A percentile compares a stretch with the other conserved stretches of the same genome.
phyloP scores from a whole-genome alignment of 768 basidiomycete species.

The Lactifluus subvellereus region DNA sequence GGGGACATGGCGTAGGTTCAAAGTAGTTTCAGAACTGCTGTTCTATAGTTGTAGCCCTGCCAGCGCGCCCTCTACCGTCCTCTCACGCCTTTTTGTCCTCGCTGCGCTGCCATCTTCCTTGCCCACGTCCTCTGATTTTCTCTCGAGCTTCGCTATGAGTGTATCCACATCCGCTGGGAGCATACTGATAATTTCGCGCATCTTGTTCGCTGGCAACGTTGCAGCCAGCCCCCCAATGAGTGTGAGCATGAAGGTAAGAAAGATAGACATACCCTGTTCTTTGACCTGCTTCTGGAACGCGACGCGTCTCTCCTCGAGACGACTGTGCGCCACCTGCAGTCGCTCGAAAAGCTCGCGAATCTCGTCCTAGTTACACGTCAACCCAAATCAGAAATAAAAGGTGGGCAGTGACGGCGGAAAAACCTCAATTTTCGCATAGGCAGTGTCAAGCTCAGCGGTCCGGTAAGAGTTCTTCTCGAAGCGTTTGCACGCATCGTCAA shows the following conservation, averaged over 20 bases:
- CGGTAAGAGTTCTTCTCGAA: conserved; percentile 6
- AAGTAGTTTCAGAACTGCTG: neutral
- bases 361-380: neutral
- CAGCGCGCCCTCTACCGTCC: conserved; percentile 9
- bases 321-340: neutral
- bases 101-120: neutral
- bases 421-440: conserved; percentile 17
- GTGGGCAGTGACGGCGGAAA: neutral
- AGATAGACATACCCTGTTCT: conserved; percentile 6
- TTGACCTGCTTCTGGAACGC: conserved; percentile 6
- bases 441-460: neutral
- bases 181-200: conserved; percentile 7
- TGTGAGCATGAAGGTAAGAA: neutral
- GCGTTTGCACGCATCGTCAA: conserved; percentile 16
- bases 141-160: conserved; percentile 6
- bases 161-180: conserved; percentile 9
- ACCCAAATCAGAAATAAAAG: neutral
- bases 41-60: conserved; percentile 13
- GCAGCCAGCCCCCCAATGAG: neutral
- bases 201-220: conserved; percentile 5
- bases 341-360: conserved; percentile 1
- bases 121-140: neutral
- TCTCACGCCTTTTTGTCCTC: conserved; percentile 7
- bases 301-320: conserved; percentile 1
- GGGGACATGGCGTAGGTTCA: neutral